These are phyloP conservation scores for Hypoxylon sp. DNA, from an alignment of 2,329 filamentous ascomycete species.

Conservation along the genomic window DNA sequence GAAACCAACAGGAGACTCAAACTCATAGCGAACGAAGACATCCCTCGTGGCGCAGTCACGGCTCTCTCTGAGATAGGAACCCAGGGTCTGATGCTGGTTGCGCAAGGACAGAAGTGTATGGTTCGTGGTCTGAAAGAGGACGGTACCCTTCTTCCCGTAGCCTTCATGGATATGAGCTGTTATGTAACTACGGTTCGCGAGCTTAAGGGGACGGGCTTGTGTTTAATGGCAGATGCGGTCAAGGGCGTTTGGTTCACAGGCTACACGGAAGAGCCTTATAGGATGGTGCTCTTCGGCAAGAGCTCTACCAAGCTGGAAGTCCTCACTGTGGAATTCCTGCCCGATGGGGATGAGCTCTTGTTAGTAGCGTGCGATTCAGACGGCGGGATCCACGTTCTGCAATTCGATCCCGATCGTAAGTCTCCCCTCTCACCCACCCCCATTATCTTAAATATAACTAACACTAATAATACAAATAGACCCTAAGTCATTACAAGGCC, in stretches of 20 bases:
- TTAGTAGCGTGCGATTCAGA: slow-evolving; percentile 88
- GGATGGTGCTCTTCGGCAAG: slow-evolving; percentile 93
- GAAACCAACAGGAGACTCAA: slow-evolving; percentile 91
- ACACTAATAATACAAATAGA: slow-evolving; percentile 68
- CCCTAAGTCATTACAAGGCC: slow-evolving; percentile 91
- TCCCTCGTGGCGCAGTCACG: slow-evolving; percentile 91
- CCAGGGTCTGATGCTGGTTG: slow-evolving; percentile 89
- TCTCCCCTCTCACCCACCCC: slow-evolving; percentile 45
- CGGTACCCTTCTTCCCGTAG: slow-evolving; percentile 90
- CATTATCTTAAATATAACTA: background rate
- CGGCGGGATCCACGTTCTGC: slow-evolving; percentile 87
- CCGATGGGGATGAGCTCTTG: slow-evolving; percentile 85
- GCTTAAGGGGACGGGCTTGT: slow-evolving; percentile 85
- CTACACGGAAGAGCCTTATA: slow-evolving; percentile 97
- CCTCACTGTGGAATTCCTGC: slow-evolving; percentile 87
- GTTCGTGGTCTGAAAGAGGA: slow-evolving; percentile 96
- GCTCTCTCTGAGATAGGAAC: slow-evolving; percentile 87
- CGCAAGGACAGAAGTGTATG: slow-evolving; percentile 98
- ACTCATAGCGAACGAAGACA: slow-evolving; percentile 88
- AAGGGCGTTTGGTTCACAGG: slow-evolving; percentile 97
- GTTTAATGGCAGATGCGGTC: slow-evolving; percentile 88
- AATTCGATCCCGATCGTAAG: slow-evolving; percentile 95
- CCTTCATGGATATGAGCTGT: slow-evolving; percentile 97
- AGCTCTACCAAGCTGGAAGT: slow-evolving; percentile 84
- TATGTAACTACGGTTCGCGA: slow-evolving; percentile 91